Percentiles rank a stretch among this genome's conserved stretches.
Conservation (phyloP, 306 rosid species). For the Coriaria nepalensis region DNA sequence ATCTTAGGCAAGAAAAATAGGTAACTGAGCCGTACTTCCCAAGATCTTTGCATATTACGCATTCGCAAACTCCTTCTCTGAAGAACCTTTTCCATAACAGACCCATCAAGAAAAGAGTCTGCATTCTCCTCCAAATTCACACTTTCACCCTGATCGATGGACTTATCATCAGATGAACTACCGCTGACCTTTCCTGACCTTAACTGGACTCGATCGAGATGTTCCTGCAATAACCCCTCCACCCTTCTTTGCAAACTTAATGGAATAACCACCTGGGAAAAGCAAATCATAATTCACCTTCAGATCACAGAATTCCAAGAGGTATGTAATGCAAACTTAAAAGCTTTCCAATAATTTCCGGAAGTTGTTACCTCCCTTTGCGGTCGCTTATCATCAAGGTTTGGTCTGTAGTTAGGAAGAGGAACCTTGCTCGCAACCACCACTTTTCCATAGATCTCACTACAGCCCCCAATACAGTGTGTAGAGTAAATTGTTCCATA, state of each 20-base stretch:
- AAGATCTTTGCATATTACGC: constrained; percentile 90
- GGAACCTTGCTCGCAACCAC: constrained; percentile 94
- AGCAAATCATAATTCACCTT: constrained; percentile 1
- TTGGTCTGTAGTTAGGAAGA: constrained; percentile 94
- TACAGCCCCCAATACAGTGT: constrained; percentile 13
- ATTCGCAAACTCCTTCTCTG: constrained; percentile 80
- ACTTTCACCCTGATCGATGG: constrained; percentile 30
- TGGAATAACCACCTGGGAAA: constrained; percentile 64
- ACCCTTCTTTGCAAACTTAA: constrained; percentile 90
- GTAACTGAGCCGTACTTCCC: constrained; percentile 47
- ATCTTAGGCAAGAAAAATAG: no score
- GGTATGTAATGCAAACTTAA: constrained; percentile 5
- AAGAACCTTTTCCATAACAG: constrained; percentile 96
- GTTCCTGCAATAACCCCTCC: constrained; percentile 79
- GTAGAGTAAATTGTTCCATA: constrained; percentile 3
- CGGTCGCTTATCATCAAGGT: constrained; percentile 97
- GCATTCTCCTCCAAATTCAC: constrained; percentile 32
- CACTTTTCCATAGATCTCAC: constrained; percentile 83
- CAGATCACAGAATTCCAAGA: not conserved
- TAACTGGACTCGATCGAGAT: constrained; percentile 56
- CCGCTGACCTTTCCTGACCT: constrained; percentile 32
- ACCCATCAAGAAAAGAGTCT: constrained; percentile 59
- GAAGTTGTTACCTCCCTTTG: constrained; percentile 74
- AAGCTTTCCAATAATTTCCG: not conserved
- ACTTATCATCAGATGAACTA: constrained; percentile 25